Evolutionary conservation across 1,139 yeast species (phyloP).

Genomic region (Geotrichum fermentans): DNA sequence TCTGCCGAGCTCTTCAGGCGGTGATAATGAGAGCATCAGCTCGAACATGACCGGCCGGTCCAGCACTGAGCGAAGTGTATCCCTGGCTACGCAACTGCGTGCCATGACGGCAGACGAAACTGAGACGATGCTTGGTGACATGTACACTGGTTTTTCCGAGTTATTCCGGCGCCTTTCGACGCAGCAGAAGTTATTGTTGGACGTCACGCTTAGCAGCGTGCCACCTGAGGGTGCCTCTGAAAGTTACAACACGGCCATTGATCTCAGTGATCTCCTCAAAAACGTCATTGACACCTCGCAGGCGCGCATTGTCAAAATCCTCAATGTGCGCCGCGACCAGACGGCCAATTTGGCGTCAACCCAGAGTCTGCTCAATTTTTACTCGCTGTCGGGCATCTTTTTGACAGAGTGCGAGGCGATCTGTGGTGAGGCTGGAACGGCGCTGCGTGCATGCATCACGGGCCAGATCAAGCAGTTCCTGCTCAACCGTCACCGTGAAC

Average conservation of each 20-base stretch:
- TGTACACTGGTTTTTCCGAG: constrained; percentile 63
- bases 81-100: constrained; percentile 53
- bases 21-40: constrained; percentile 27
- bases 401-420: constrained; percentile 80
- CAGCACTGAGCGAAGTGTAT: constrained; percentile 32
- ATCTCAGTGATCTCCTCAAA: constrained; percentile 45
- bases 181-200: constrained; percentile 76
- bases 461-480: constrained; percentile 62
- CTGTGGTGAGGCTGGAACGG: constrained; percentile 64
- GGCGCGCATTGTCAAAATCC: constrained; percentile 67
- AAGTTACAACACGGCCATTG: constrained; percentile 23
- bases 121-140: constrained; percentile 59
- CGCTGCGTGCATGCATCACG: constrained; percentile 62
- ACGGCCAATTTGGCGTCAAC: constrained; percentile 51
- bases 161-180: constrained; percentile 66
- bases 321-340: constrained; percentile 72
- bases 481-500: constrained; percentile 52
- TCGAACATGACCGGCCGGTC: constrained; percentile 27
- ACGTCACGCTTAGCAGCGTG: constrained; percentile 53
- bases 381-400: constrained; percentile 63
- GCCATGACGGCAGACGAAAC: constrained; percentile 69
- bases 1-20: constrained; percentile 46
- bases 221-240: constrained; percentile 8
- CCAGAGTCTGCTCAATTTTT: constrained; percentile 57
- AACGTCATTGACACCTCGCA: constrained; percentile 72